Percentiles rank a stretch among this genome's conserved stretches.
Evolutionary conservation across 345 rosid genomes (phyloP).

Genomic region (Hibiscus mutabilis): DNA sequence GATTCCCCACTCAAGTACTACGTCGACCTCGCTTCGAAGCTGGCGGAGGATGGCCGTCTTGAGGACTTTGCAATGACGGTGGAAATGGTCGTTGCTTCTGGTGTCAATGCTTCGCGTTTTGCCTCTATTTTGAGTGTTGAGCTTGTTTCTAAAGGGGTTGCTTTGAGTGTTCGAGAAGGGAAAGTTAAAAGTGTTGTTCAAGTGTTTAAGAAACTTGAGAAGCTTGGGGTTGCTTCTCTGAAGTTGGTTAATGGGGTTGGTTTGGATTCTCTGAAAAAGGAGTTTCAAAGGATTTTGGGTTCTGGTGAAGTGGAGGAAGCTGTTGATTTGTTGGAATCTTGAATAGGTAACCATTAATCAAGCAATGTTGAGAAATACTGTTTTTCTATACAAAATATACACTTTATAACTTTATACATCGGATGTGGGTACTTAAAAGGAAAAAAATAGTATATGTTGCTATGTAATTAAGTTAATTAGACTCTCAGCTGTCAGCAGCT

Average conservation of each 20-base stretch:
- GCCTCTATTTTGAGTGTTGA: constrained; percentile 34
- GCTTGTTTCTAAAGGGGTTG: constrained; percentile 44
- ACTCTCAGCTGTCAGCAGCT: too few relatives aligned
- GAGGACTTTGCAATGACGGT: constrained; percentile 49
- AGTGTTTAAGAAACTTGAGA: constrained; percentile 44
- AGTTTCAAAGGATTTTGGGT: constrained; percentile 45
- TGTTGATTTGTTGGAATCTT: constrained; percentile 55
- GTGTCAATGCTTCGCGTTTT: constrained; percentile 43
- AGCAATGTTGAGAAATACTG: not conserved
- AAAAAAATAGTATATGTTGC: too few relatives aligned
- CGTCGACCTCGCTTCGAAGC: constrained; percentile 54
- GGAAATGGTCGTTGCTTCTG: constrained; percentile 50
- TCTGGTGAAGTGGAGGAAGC: constrained; percentile 43
- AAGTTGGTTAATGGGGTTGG: constrained; percentile 39
- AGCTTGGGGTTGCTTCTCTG: constrained; percentile 49
- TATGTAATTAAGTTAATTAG: too few relatives aligned
- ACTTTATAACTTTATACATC: too few relatives aligned
- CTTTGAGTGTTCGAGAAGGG: constrained; percentile 47
- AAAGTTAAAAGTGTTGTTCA: constrained; percentile 39
- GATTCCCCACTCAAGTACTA: constrained; percentile 28
- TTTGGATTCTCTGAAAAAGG: constrained; percentile 41
- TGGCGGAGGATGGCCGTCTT: constrained; percentile 64
- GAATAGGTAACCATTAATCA: constrained; percentile 15
- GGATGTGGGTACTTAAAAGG: too few relatives aligned
- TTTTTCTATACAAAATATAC: too few relatives aligned